phyloP scores from a whole-genome alignment of 1,139 yeast genomes.

The Spathaspora sp. region DNA sequence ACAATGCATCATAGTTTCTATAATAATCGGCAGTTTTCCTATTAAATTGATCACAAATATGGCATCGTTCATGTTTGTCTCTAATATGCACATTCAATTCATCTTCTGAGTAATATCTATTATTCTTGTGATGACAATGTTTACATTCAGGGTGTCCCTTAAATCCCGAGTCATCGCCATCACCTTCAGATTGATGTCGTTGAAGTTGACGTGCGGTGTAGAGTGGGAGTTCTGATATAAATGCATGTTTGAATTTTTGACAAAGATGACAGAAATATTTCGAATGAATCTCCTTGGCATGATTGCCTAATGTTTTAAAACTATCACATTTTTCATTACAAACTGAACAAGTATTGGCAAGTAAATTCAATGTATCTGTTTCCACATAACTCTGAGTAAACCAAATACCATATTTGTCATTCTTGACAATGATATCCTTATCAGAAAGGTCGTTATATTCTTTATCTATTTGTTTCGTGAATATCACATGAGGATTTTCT shows the following conservation, averaged over 20 bases:
- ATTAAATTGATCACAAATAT: slow-evolving; percentile 75
- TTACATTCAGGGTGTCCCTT: slow-evolving; percentile 88
- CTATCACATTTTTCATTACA: slow-evolving; percentile 44
- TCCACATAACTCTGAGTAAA: slow-evolving; percentile 50
- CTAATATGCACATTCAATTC: slow-evolving; percentile 82
- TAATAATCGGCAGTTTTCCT: slow-evolving; percentile 75
- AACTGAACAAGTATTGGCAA: slow-evolving; percentile 59
- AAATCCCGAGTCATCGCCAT: slow-evolving; percentile 65
- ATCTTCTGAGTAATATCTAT: slow-evolving; percentile 82
- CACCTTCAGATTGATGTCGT: slow-evolving; percentile 71
- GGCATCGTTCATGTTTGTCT: slow-evolving; percentile 84
- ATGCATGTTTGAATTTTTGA: slow-evolving; percentile 70
- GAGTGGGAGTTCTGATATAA: slow-evolving; percentile 66
- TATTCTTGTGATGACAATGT: slow-evolving; percentile 60
- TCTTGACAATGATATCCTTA: slow-evolving; percentile 29
- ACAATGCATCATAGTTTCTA: slow-evolving; percentile 69
- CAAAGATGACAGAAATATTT: slow-evolving; percentile 74
- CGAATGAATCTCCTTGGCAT: slow-evolving; percentile 62
- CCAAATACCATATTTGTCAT: slow-evolving; percentile 48
- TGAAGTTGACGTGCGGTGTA: slow-evolving; percentile 63
- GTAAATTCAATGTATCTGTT: slow-evolving; percentile 47
- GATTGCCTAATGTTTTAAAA: slow-evolving; percentile 64
- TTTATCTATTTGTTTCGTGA: slow-evolving; percentile 46
- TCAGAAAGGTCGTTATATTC: slow-evolving; percentile 38
- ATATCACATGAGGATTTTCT: slow-evolving; percentile 57